phyloP scores from a whole-genome alignment of 768 basidiomycete species.

The Dendrothele bispora region DNA sequence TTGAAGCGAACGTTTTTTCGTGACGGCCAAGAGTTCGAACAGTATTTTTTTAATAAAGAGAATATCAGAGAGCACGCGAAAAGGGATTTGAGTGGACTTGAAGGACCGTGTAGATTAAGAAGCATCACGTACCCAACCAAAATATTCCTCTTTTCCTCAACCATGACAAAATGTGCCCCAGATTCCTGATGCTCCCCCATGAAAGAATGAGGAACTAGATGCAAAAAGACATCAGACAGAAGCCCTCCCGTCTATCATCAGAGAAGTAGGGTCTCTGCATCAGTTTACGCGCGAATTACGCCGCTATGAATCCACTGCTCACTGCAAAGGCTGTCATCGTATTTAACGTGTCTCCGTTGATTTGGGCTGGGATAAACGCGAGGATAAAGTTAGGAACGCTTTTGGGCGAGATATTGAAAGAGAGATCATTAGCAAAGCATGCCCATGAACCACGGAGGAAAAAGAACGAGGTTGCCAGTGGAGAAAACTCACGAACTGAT shows the following conservation, averaged over 20 bases:
- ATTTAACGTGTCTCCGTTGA: constrained; percentile 81
- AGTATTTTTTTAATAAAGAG: too few species aligned
- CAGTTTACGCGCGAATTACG: too few species aligned
- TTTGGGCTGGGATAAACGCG: constrained; percentile 88
- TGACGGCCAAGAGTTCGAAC: too few species aligned
- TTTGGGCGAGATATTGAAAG: constrained; percentile 13
- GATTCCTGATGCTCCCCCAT: constrained; percentile 82
- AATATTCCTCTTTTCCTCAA: constrained; percentile 91
- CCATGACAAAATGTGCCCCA: constrained; percentile 76
- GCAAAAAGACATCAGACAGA: constrained; percentile 90
- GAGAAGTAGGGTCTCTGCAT: constrained; percentile 14
- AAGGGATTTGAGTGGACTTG: neutral
- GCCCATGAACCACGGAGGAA: constrained; percentile 1
- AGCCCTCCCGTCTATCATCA: constrained; percentile 75
- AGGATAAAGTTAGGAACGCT: constrained; percentile 95
- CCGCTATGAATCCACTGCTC: too few species aligned
- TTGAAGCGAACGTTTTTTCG: too few species aligned
- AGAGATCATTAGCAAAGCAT: constrained; percentile 1
- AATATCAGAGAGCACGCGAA: neutral
- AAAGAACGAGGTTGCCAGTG: too few species aligned
- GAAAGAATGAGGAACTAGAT: constrained; percentile 89
- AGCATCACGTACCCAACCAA: constrained; percentile 68
- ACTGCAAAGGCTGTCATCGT: constrained; percentile 95
- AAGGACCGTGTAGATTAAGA: neutral
- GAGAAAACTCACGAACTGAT: constrained; percentile 81